Conservation (phyloP, 306 rosid genomes). For the Albizia julibrissin region DNA sequence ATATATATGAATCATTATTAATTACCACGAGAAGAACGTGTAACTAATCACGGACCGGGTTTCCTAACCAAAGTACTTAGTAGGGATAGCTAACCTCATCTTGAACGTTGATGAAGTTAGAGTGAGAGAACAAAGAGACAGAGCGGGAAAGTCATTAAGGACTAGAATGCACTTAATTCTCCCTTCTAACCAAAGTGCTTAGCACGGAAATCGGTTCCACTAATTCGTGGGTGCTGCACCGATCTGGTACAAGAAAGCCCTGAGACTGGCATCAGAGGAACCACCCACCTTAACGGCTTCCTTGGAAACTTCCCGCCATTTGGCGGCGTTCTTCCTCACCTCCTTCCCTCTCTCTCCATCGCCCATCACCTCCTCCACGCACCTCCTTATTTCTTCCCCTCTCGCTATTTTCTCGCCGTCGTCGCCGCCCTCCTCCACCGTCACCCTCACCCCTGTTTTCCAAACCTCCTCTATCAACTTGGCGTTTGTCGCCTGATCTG, state of each 20-base stretch:
- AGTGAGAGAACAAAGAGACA: too few species aligned
- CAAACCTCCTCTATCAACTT: slow-evolving; percentile 36
- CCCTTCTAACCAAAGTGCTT: too few species aligned
- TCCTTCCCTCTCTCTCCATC: slow-evolving; percentile 31
- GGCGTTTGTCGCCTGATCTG: slow-evolving; percentile 29
- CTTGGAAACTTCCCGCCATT: slow-evolving; percentile 41
- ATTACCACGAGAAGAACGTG: too few species aligned
- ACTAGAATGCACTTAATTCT: too few species aligned
- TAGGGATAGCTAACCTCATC: too few species aligned
- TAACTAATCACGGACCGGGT: too few species aligned
- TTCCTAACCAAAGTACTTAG: too few species aligned
- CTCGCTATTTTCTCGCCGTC: background rate
- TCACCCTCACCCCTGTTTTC: slow-evolving; percentile 30
- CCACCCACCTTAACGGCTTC: slow-evolving; percentile 35
- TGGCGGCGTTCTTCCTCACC: slow-evolving; percentile 36
- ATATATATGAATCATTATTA: too few species aligned
- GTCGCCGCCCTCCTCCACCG: background rate
- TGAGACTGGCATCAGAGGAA: background rate
- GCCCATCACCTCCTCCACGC: slow-evolving; percentile 36
- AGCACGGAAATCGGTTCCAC: too few species aligned
- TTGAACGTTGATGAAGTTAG: too few species aligned
- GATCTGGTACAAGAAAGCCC: background rate
- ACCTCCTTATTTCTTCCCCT: slow-evolving; percentile 23
- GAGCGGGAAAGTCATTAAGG: too few species aligned
- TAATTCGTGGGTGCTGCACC: background rate